phyloP scores from a whole-genome alignment of 805 yeast species.

The Zygosaccharomyces lentus region DNA sequence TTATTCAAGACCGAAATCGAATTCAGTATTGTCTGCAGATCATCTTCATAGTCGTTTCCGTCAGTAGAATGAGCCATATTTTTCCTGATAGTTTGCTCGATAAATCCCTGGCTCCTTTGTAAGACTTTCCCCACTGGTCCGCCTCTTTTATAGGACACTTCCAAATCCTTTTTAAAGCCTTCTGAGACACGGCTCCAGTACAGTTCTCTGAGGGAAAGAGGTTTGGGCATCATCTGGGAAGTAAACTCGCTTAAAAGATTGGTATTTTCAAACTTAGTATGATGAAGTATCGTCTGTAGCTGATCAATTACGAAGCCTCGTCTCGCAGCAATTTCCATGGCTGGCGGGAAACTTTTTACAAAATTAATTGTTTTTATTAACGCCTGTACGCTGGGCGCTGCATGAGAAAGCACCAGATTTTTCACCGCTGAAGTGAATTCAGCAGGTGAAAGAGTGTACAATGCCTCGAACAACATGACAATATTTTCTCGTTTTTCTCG shows the following conservation, averaged over 20 bases:
- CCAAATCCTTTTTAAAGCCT: slow-evolving; percentile 31
- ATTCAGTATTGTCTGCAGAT: slow-evolving; percentile 22
- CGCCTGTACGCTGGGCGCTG: slow-evolving; percentile 18
- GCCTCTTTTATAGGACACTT: slow-evolving; percentile 31
- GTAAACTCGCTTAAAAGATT: slow-evolving; percentile 21
- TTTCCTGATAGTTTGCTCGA: slow-evolving; percentile 21
- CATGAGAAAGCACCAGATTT: slow-evolving; percentile 23
- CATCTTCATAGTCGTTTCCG: slow-evolving; percentile 14
- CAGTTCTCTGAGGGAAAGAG: slow-evolving; percentile 18
- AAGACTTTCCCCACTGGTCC: slow-evolving; percentile 36
- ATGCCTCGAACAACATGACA: slow-evolving; percentile 13
- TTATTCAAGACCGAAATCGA: slow-evolving; percentile 19
- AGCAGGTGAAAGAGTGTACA: slow-evolving; percentile 21
- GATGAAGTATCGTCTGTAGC: slow-evolving; percentile 21
- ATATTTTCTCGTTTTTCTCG: slow-evolving; percentile 12
- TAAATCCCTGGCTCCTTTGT: slow-evolving; percentile 19
- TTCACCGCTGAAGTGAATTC: slow-evolving; percentile 24
- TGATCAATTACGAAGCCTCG: slow-evolving; percentile 15
- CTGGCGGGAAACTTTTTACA: slow-evolving; percentile 23
- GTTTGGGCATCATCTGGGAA: slow-evolving; percentile 15
- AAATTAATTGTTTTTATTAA: slow-evolving; percentile 30
- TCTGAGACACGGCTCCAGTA: slow-evolving; percentile 29
- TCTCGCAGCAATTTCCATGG: slow-evolving; percentile 21
- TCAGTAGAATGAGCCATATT: slow-evolving; percentile 15
- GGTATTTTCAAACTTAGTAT: slow-evolving; percentile 14